phyloP scores from a whole-genome alignment of 2,329 filamentous ascomycete genomes.

The Xylaria sp. region DNA sequence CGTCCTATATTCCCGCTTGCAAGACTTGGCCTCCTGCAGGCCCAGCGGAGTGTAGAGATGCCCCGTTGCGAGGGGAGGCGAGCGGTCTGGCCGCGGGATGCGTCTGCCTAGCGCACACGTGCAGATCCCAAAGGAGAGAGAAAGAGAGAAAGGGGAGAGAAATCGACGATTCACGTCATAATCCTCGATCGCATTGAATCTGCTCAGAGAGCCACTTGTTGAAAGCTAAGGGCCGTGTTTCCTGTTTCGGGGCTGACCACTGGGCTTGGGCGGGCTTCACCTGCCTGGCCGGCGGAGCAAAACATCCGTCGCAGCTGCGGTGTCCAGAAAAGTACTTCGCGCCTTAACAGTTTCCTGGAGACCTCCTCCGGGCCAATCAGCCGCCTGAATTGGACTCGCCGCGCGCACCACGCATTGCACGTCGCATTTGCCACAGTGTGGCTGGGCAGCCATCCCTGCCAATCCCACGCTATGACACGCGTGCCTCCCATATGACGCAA shows the following conservation, averaged over 20 bases:
- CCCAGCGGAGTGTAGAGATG: background rate
- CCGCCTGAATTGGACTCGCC: background rate
- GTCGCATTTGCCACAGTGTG: conserved; percentile 25
- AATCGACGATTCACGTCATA: conserved; percentile 32
- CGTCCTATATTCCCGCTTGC: background rate
- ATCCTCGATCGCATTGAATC: conserved; percentile 27
- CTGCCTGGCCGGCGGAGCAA: conserved; percentile 30
- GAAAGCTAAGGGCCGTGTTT: conserved; percentile 13
- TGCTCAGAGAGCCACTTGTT: conserved; percentile 5
- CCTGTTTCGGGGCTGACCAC: conserved; percentile 21
- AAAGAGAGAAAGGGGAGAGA: too few species aligned
- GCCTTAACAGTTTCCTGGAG: conserved; percentile 22
- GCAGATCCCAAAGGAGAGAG: too few species aligned
- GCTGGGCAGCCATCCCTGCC: background rate
- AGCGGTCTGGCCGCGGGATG: background rate
- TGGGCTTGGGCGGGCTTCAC: background rate
- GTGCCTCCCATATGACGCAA: conserved; percentile 8
- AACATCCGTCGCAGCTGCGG: conserved; percentile 18
- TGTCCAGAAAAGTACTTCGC: background rate
- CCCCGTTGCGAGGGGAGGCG: background rate
- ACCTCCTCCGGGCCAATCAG: conserved; percentile 13
- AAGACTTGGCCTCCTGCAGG: background rate
- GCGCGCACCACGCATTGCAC: background rate
- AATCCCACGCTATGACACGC: conserved; percentile 6
- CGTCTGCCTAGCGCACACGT: background rate